Conservation (phyloP, 2,329 filamentous ascomycete genomes). For the Xylaria sp. region DNA sequence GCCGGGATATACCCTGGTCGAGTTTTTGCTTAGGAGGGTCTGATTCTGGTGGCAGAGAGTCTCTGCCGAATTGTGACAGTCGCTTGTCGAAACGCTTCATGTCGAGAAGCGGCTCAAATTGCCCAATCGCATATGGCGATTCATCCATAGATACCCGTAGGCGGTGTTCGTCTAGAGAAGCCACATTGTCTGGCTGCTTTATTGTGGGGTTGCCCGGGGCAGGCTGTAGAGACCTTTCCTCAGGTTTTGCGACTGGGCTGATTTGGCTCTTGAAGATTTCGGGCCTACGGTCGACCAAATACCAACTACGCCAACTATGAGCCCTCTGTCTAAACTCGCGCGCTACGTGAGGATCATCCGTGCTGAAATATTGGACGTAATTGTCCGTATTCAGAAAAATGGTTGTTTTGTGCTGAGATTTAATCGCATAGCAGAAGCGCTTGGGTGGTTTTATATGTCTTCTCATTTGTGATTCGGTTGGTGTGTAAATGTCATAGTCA, state of each 20-base stretch:
- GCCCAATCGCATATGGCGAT: conserved; percentile 70
- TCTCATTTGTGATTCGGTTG: conserved; percentile 72
- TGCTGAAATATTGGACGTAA: conserved; percentile 92
- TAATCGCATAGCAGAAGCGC: conserved; percentile 85
- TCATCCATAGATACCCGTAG: conserved; percentile 58
- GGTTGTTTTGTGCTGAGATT: conserved; percentile 88
- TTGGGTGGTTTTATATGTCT: conserved; percentile 85
- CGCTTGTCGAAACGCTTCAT: conserved; percentile 66
- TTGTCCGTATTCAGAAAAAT: conserved; percentile 85
- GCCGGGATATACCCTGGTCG: conserved; percentile 38
- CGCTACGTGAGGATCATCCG: conserved; percentile 75
- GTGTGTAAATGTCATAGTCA: conserved; percentile 91
- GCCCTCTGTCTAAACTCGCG: conserved; percentile 76
- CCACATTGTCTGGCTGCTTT: conserved; percentile 48
- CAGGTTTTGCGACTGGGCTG: conserved; percentile 45
- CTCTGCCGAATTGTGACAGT: conserved; percentile 61
- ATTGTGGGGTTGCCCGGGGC: conserved; percentile 43
- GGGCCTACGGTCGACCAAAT: conserved; percentile 76
- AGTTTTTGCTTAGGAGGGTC: conserved; percentile 44
- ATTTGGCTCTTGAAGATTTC: conserved; percentile 48
- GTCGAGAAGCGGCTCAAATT: conserved; percentile 75
- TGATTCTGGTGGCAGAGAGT: conserved; percentile 49
- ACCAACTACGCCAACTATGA: conserved; percentile 91
- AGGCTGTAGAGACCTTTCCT: conserved; percentile 47
- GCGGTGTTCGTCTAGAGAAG: conserved; percentile 50